Percentiles rank a stretch among this genome's conserved stretches.
Evolutionary conservation across 768 basidiomycete species (phyloP).

Genomic region (Phaeotremella skinneri): DNA sequence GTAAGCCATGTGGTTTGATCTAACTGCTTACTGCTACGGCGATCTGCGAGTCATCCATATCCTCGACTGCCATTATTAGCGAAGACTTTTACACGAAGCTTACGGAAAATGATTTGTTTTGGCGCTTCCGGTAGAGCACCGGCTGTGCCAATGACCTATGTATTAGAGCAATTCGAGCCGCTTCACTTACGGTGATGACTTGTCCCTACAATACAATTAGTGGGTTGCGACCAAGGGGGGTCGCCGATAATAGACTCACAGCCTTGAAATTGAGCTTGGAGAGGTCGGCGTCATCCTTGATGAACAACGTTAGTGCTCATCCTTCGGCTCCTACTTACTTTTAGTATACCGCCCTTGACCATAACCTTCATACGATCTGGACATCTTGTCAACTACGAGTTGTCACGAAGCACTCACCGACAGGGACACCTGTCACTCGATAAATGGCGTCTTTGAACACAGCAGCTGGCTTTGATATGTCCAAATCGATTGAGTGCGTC

Average conservation of each 20-base stretch:
- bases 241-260: conserved; percentile 52
- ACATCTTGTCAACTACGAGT: neutral
- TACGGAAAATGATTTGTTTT: conserved; percentile 73
- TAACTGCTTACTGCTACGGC: conserved; percentile 67
- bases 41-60: conserved; percentile 79
- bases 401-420: conserved; percentile 46
- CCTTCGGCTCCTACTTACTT: conserved; percentile 57
- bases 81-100: conserved; percentile 17
- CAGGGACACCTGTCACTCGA: conserved; percentile 72
- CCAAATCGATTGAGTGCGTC: conserved; percentile 66
- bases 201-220: conserved; percentile 41
- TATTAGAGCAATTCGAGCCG: too few species aligned
- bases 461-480: conserved; percentile 64
- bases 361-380: conserved; percentile 94
- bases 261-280: conserved; percentile 77
- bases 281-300: conserved; percentile 82
- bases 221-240: neutral
- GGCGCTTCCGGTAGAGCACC: conserved; percentile 87
- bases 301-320: neutral
- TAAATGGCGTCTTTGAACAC: conserved; percentile 82
- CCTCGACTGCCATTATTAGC: conserved; percentile 53
- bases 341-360: conserved; percentile 86
- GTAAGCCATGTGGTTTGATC: neutral
- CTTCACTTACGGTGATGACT: neutral
- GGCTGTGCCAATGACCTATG: conserved; percentile 75